A percentile compares a stretch with the other conserved stretches of the same genome.
Conservation (phyloP, 2,329 filamentous ascomycete species). For the Diaporthe caulivora region DNA sequence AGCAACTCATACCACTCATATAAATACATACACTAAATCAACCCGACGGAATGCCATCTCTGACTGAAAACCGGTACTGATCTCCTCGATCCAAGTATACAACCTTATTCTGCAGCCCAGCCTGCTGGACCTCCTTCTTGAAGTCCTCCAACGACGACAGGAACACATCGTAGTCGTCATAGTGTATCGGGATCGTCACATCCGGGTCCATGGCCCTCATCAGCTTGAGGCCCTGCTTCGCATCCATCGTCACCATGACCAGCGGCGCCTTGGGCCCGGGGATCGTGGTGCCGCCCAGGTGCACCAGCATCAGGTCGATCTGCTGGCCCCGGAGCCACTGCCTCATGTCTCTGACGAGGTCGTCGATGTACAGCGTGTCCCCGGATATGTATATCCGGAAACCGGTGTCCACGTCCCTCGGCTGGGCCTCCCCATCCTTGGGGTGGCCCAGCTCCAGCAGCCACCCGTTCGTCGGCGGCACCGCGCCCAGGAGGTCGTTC, state of each 20-base stretch:
- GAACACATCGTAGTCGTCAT: slow-evolving; percentile 74
- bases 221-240: slow-evolving; percentile 70
- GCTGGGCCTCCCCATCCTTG: slow-evolving; percentile 24
- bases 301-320: slow-evolving; percentile 76
- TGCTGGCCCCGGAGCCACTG: slow-evolving; percentile 63
- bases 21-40: neutral
- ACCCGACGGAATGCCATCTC: neutral
- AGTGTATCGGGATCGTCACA: slow-evolving; percentile 74
- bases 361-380: slow-evolving; percentile 70
- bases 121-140: slow-evolving; percentile 64
- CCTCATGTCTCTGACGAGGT: slow-evolving; percentile 72
- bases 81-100: slow-evolving; percentile 72
- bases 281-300: slow-evolving; percentile 75
- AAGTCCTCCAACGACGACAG: slow-evolving; percentile 71
- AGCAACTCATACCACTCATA: accelerated
- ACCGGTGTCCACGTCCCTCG: slow-evolving; percentile 55
- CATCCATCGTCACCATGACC: slow-evolving; percentile 79
- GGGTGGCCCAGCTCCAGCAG: slow-evolving; percentile 71
- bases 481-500: slow-evolving; percentile 54
- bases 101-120: slow-evolving; percentile 64
- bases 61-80: slow-evolving; percentile 66
- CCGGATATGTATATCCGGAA: slow-evolving; percentile 76
- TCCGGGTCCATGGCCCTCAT: slow-evolving; percentile 71
- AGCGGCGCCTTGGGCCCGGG: slow-evolving; percentile 69
- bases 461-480: slow-evolving; percentile 77